Base-by-base conservation (phyloP, 371 early-diverging fungal genomes). In the Rhizopus sp. region DNA sequence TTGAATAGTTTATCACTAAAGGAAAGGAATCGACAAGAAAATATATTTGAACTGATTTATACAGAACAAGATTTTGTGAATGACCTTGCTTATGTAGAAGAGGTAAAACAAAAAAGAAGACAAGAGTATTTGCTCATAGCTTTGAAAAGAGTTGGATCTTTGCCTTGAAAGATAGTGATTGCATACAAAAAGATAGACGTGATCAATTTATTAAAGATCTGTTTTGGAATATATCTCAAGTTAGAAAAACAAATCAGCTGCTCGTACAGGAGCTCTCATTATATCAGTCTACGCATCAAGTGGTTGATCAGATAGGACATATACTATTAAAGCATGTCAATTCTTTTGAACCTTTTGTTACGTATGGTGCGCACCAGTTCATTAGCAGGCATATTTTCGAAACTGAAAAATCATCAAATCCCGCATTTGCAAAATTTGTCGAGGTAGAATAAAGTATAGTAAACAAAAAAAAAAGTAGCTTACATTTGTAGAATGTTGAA, bases 21-120 rank as follows among this genome's bases (percentile, higher is more conserved):
- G 39, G 96, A 96, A 69, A 82, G 81, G 57, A 89, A 86, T 61
- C 84, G 96, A 0, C 96, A 96, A 65, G 95, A 96, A 64, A 86
- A 86, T 42, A 91, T 96, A 53, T 95, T 85, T 63, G 96, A 96
- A 72, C 59, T 95, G 45, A 88, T 96, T 35, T 83, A 90, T 50
- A 92, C 90, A 5, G 95, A 95, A 66, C 84, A 84, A 60, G 92
- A 94, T 66, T 96, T 88, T 77, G 92, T 94, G n/a, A 80, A 82
- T 34, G 96, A 96, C 59, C 32, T 79, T 37, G 33, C 30, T 13
- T 63, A 76, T 33, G 46, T 78, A 13, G 93, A 93, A 60, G 76
- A 79, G 57, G 75, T 73, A 44, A 68, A 48, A 15, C 87, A 91
- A 60, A 57, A 58, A 61, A 52, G 37, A 81, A 91, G 13, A 77